Evolutionary conservation across 306 rosid genomes (phyloP), one percentile per base, ranked within the genome.

Genomic region (Datisca glomerata): DNA sequence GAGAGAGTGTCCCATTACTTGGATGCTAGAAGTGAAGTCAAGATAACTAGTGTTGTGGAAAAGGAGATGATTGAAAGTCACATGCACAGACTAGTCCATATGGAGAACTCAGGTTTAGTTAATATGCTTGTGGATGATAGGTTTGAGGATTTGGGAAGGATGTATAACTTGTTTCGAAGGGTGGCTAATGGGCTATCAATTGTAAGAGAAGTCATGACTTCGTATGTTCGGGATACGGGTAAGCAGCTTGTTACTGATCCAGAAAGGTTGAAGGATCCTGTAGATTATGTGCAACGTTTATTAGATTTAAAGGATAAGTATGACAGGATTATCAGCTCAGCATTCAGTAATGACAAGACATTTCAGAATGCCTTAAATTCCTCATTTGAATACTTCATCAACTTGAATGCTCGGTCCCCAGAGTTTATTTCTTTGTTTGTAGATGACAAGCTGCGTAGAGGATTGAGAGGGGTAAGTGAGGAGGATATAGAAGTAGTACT

Each of bases 351-450:
- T 24, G 94, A 87, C 70, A 87, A 87, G 73, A 73, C 87, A 27
- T 87, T 87, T 65, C 94, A 79, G 53, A 82, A 82, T 62, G 94
- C 85, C 43, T 65, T 87, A 70, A 82, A 87, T 69, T 87, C 94
- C 19, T 87, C 94, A 2, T 82, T 87, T 22, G 94, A 87, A 45
- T 79, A 59, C 66, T 80, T 77, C 60, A 74, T 80, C 24, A 77
- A 80, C 64, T 51, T 85, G 68, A 77, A 85, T 47, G 63, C 79
- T 13, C 76, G 82, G 10, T 80, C 82, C 28, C 93, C 89, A 2
- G 85, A 80, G 67, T 77, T 71, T 62, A 77, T 85, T 55, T 80
- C 96, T n/a, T 68, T 85, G 55, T 80, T 74, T 59, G 82, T 85
- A 16, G 85, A 85, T 23, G 89, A 85, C 38, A 85, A 77, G 56